These are phyloP conservation scores for Phaeosphaeria sp. DNA, from an alignment of 2,329 filamentous ascomycete species.

Conservation along the genomic window DNA sequence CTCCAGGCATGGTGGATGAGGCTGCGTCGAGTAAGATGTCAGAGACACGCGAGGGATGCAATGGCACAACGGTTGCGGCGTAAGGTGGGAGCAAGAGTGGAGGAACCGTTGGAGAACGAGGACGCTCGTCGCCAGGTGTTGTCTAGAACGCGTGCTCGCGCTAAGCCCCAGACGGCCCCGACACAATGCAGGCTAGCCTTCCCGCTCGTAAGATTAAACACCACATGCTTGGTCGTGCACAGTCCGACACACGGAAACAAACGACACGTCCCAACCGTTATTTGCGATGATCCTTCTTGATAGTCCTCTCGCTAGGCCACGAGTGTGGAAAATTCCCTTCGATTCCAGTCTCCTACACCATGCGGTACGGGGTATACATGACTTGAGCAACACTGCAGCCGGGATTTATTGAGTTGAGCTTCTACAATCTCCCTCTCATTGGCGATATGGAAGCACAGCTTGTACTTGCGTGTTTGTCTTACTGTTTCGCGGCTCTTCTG, in stretches of 20 bases:
- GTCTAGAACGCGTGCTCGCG: not conserved
- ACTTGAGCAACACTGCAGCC: too few relatives aligned
- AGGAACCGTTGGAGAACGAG: not conserved
- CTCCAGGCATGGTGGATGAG: constrained; percentile 44
- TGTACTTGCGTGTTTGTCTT: not conserved
- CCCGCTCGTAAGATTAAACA: not conserved
- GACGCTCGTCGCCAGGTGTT: not conserved
- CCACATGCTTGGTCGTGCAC: too few relatives aligned
- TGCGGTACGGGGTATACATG: too few relatives aligned
- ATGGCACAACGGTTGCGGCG: not conserved
- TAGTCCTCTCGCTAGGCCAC: too few relatives aligned
- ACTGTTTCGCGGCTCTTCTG: constrained; percentile 4
- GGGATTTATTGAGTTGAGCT: too few relatives aligned
- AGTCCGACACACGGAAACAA: too few relatives aligned
- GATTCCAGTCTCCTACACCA: too few relatives aligned
- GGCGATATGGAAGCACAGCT: too few relatives aligned
- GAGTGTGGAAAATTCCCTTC: too few relatives aligned
- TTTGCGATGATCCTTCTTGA: too few relatives aligned
- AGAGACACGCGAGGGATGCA: not conserved
- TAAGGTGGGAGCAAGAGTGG: not conserved
- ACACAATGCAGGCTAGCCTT: not conserved
- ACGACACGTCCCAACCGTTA: too few relatives aligned
- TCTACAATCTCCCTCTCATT: too few relatives aligned
- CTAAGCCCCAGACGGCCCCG: not conserved
- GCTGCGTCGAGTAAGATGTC: not conserved